Conservation (phyloP, 2,329 filamentous ascomycete genomes). For the Fusarium fracticaudum region DNA sequence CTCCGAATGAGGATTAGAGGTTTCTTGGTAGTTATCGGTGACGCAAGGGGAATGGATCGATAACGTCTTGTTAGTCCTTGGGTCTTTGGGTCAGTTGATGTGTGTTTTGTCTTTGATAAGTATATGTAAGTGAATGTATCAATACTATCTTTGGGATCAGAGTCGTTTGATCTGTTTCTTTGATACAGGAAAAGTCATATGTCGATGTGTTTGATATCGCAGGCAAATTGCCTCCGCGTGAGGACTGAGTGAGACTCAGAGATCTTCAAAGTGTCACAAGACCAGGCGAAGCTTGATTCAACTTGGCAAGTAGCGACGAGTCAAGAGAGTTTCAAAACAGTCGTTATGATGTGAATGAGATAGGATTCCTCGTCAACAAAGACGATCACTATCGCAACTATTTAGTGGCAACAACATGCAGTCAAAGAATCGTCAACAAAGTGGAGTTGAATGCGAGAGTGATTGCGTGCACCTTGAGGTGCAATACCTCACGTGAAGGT, state of each 20-base stretch:
- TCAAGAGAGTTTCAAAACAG: conserved; percentile 1
- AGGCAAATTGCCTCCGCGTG: conserved; percentile 5
- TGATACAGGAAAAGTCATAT: conserved; percentile 16
- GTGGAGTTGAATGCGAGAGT: neutral
- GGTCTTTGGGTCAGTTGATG: conserved; percentile 28
- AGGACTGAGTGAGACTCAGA: neutral
- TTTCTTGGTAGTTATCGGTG: conserved; percentile 17
- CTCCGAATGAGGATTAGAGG: conserved; percentile 33
- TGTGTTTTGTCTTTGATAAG: neutral
- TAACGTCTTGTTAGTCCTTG: conserved; percentile 14
- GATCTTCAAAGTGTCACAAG: conserved; percentile 26
- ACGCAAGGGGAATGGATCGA: conserved; percentile 27
- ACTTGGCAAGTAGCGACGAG: neutral
- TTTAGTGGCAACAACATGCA: neutral
- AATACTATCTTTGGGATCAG: neutral
- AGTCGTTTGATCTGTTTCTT: conserved; percentile 27
- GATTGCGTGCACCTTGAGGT: conserved; percentile 11
- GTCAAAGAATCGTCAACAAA: neutral
- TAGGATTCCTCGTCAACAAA: neutral
- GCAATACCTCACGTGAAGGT: conserved; percentile 36
- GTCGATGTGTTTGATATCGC: conserved; percentile 1
- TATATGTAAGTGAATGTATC: neutral
- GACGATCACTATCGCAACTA: neutral
- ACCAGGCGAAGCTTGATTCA: conserved; percentile 7
- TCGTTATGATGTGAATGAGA: neutral